A percentile compares a stretch with the other conserved stretches of the same genome.
These are phyloP conservation scores for Juglanconis sp. DNA, from an alignment of 2,329 filamentous ascomycete genomes.

Conservation along the genomic window DNA sequence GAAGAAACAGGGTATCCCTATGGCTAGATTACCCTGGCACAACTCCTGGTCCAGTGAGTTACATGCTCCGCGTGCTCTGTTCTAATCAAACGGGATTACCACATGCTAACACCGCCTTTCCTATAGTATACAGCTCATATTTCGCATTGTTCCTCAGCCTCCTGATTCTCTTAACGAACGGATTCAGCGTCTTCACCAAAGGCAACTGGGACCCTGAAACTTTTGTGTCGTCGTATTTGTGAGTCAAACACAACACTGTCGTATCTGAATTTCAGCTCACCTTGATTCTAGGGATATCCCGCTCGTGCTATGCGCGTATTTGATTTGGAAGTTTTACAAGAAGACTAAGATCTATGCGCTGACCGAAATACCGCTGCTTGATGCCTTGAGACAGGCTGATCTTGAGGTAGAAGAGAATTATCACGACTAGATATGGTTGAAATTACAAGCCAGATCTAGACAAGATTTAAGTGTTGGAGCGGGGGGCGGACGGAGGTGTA, in stretches of 20 bases:
- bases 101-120: neutral
- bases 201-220: constrained; percentile 55
- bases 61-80: neutral
- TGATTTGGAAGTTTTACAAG: constrained; percentile 65
- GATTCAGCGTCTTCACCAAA: constrained; percentile 60
- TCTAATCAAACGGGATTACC: neutral
- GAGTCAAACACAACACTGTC: constrained; percentile 27
- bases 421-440: constrained; percentile 1
- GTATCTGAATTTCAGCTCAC: constrained; percentile 2
- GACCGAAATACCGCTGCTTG: constrained; percentile 47
- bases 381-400: constrained; percentile 49
- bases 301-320: constrained; percentile 53
- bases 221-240: constrained; percentile 64
- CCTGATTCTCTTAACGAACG: constrained; percentile 66
- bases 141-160: constrained; percentile 57
- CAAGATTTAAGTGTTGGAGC: neutral
- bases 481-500: too few relatives aligned
- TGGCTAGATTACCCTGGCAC: constrained; percentile 54
- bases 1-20: constrained; percentile 51
- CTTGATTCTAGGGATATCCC: constrained; percentile 50
- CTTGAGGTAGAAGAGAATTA: constrained; percentile 21
- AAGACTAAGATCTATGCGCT: constrained; percentile 54
- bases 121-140: constrained; percentile 57
- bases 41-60: constrained; percentile 59
- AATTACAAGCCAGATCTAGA: neutral